phyloP scores from a whole-genome alignment of 495 filamentous ascomycete species.

The Astrothelium macrocarpum region DNA sequence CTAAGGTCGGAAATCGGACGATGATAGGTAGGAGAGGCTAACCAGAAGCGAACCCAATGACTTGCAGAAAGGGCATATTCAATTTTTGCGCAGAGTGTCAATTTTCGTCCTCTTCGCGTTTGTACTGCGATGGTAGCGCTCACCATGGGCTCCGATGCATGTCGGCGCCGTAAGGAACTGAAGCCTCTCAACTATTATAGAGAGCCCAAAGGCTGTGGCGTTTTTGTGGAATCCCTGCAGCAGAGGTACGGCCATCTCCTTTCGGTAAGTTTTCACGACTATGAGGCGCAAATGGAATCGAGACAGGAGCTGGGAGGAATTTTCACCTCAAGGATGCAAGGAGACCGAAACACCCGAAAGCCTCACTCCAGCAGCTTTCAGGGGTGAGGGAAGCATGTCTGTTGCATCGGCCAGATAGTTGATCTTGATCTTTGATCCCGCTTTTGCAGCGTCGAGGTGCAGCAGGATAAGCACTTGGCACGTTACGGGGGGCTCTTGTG shows the following conservation, averaged over 20 bases:
- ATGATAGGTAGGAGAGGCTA: background rate
- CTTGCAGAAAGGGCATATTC: background rate
- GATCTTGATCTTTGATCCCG: background rate
- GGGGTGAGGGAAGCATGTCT: background rate
- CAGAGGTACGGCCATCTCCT: background rate
- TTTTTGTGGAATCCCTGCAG: background rate
- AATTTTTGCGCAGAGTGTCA: background rate
- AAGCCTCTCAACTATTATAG: background rate
- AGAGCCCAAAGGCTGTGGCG: background rate
- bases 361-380: background rate
- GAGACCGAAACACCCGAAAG: background rate
- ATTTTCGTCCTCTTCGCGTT: background rate
- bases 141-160: background rate
- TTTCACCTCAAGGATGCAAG: background rate
- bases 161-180: background rate
- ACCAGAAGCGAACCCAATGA: background rate
- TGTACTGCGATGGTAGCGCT: background rate
- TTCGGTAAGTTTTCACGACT: background rate
- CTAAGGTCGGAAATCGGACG: background rate
- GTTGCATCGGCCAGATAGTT: background rate
- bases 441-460: background rate
- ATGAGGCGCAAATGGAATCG: no score
- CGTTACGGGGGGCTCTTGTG: background rate
- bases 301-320: background rate
- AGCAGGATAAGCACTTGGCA: background rate